These are phyloP conservation scores for Aspergillus viridinutans DNA, from an alignment of 2,329 filamentous ascomycete species.

Conservation along the genomic window DNA sequence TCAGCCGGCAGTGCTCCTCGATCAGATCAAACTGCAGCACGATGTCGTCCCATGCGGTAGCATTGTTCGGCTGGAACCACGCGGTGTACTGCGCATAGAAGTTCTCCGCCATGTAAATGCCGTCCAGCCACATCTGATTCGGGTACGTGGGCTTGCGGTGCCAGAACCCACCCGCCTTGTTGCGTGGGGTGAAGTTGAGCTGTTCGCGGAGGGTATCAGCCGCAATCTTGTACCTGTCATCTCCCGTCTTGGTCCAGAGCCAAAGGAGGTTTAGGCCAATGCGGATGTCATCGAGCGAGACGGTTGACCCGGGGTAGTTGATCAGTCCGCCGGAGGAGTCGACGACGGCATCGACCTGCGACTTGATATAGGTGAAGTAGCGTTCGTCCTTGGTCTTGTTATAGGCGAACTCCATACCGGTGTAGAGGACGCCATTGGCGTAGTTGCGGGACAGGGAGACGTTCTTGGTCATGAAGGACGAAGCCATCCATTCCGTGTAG, in stretches of 20 bases:
- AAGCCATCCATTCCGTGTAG: conserved; percentile 13
- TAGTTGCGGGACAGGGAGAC: conserved; percentile 12
- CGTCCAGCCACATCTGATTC: conserved; percentile 17
- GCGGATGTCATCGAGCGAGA: conserved; percentile 13
- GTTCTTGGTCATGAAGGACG: conserved; percentile 9
- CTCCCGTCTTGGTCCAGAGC: conserved; percentile 9
- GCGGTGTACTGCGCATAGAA: conserved; percentile 12
- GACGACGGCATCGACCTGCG: conserved; percentile 9
- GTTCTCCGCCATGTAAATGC: conserved; percentile 14
- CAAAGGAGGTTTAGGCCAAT: conserved; percentile 11
- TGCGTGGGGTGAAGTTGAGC: conserved; percentile 12
- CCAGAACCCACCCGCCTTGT: conserved; percentile 12
- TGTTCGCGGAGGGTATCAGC: conserved; percentile 10
- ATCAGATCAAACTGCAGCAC: conserved; percentile 13
- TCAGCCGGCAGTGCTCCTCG: conserved; percentile 7
- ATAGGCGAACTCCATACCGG: conserved; percentile 10
- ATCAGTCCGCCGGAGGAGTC: conserved; percentile 2
- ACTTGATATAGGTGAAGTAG: conserved; percentile 7
- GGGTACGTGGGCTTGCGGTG: conserved; percentile 14
- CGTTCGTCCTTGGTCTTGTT: conserved; percentile 10
- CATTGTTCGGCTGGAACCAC: conserved; percentile 11
- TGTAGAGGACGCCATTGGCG: conserved; percentile 12
- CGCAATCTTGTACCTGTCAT: conserved; percentile 13
- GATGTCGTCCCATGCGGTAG: conserved; percentile 14
- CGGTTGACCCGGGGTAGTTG: conserved; percentile 3